These are phyloP conservation scores for Aspergillus quadrilineatus DNA, from an alignment of 2,329 filamentous ascomycete species.

Conservation along the genomic window DNA sequence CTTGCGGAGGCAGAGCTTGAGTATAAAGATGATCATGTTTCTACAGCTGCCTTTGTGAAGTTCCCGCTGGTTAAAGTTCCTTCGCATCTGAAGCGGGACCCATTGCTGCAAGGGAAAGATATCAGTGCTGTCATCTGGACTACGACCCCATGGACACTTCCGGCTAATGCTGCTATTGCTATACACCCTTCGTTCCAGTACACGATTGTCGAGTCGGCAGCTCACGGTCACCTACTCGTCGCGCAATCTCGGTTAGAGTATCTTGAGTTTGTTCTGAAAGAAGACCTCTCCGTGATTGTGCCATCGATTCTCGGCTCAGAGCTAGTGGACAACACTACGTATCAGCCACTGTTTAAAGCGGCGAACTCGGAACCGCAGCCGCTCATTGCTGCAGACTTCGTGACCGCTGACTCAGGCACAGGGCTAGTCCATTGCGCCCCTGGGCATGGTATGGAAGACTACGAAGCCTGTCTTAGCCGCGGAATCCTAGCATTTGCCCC, in stretches of 20 bases:
- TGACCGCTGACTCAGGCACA: conserved; percentile 84
- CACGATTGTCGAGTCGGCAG: conserved; percentile 59
- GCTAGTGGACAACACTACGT: conserved; percentile 62
- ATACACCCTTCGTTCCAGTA: conserved; percentile 75
- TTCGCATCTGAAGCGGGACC: conserved; percentile 42
- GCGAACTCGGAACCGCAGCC: conserved; percentile 59
- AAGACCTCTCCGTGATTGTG: conserved; percentile 52
- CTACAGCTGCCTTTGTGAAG: conserved; percentile 65
- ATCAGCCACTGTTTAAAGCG: conserved; percentile 69
- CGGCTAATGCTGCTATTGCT: conserved; percentile 87
- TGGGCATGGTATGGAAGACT: conserved; percentile 96
- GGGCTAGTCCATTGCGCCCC: conserved; percentile 94
- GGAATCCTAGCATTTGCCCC: conserved; percentile 77
- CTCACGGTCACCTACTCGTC: conserved; percentile 65
- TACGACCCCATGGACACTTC: conserved; percentile 95
- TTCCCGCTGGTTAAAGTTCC: conserved; percentile 64
- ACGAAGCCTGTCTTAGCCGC: conserved; percentile 71
- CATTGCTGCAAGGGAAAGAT: conserved; percentile 45
- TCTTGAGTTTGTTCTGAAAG: conserved; percentile 53
- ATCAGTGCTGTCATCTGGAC: conserved; percentile 94
- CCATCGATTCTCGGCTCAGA: conserved; percentile 63
- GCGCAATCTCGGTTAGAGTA: conserved; percentile 67
- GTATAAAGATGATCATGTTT: conserved; percentile 62
- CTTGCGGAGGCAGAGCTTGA: conserved; percentile 65
- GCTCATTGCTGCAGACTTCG: conserved; percentile 82